Evolutionary conservation across 2,329 filamentous ascomycete genomes (phyloP), one percentile per base, ranked within the genome.

Genomic region (Neonectria ditissima): DNA sequence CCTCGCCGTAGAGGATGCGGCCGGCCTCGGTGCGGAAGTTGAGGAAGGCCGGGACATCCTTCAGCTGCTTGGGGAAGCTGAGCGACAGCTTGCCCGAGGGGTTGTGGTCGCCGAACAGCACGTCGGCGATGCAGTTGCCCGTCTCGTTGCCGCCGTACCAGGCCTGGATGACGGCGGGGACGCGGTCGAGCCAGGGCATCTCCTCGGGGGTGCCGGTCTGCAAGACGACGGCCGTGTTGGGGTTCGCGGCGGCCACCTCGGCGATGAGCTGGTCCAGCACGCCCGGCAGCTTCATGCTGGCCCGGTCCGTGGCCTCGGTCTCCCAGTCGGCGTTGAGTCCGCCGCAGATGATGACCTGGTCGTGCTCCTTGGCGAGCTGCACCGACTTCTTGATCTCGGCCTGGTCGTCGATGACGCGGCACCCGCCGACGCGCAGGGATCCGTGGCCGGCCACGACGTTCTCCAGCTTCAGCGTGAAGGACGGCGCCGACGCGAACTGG

Each of bases 81-180:
- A 94, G 82, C 0, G 91, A 90, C 1, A 94, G 83, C 76, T 94
- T 94, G 14, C 89, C 92, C 47, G 87, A 90, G 0, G 92, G 92
- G 74, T 92, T 94, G 50, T 87, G 85, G 65, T 90, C 86, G 51
- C 92, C 92, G 67, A 92, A 92, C 18, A 95, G 82, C 1, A 95
- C 84, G 68, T 95, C 92, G 0, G 91, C 92, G 65, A 97, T 90
- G 11, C 89, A 90, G 73, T 94, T 93, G 6, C 92, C 93, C 5
- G 90, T 91, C 80, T 96, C 92, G 73, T 96, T 93, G n/a, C 93
- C 92, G 64, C 92, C 91, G 73, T 94, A 96, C 92, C 92, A 96
- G 8, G 92, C 92, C 73, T 95, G 91, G 1, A 94, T 74, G 2
- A 94, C 80, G 2, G 89, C 87, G 8, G 79, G 76, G 2, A 87